Conservation (phyloP, 805 yeast genomes). For the Deakozyma indianensis region DNA sequence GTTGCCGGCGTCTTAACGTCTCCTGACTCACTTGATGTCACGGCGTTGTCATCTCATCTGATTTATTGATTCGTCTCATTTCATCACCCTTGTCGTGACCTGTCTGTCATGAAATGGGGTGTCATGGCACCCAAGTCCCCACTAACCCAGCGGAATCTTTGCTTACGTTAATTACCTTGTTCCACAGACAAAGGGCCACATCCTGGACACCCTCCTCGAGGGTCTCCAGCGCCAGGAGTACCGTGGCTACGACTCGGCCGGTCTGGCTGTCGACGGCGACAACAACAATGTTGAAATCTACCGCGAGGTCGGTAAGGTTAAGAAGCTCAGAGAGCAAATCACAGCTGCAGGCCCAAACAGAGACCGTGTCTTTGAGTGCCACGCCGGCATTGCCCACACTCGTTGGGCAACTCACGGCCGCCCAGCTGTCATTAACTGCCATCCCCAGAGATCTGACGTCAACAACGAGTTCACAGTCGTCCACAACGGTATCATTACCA, state of each 20-base stretch:
- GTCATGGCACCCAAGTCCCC: too few relatives aligned
- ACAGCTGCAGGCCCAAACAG: conserved; percentile 33
- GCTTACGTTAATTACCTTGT: conserved; percentile 95
- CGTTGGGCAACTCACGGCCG: conserved; percentile 99
- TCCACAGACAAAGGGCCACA: conserved; percentile 84
- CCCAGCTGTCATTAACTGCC: conserved; percentile 76
- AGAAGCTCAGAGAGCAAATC: conserved; percentile 54
- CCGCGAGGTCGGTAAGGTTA: conserved; percentile 87
- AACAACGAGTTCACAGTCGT: conserved; percentile 78
- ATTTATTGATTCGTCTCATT: too few relatives aligned
- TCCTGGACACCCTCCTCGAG: conserved; percentile 75
- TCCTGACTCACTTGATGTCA: too few relatives aligned
- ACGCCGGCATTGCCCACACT: conserved; percentile 96
- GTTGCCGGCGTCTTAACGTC: too few relatives aligned
- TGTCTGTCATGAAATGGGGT: too few relatives aligned
- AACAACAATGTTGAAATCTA: conserved; percentile 51
- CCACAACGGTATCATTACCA: conserved; percentile 97
- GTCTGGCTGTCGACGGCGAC: conserved; percentile 90
- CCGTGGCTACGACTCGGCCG: conserved; percentile 97
- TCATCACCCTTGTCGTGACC: too few relatives aligned
- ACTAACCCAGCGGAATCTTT: conserved; percentile 68
- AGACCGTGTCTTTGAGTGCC: conserved; percentile 53
- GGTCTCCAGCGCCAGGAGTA: conserved; percentile 69
- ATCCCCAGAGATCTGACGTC: conserved; percentile 87
- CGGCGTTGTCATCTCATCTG: too few relatives aligned